Conservation (phyloP, 2,329 filamentous ascomycete genomes). For the Diaporthe destruens region DNA sequence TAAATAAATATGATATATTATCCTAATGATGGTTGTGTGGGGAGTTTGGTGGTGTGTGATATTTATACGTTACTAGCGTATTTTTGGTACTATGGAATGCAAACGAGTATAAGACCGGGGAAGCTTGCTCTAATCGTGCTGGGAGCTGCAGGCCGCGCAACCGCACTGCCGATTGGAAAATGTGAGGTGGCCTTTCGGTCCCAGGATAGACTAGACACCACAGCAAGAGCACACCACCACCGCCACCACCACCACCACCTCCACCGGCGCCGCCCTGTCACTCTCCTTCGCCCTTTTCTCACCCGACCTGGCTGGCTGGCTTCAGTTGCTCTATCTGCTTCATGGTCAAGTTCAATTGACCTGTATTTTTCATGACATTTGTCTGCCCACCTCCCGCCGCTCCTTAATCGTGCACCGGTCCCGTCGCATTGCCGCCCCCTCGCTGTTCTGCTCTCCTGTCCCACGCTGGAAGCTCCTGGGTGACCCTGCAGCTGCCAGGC, state of each 20-base stretch:
- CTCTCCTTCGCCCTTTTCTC: slow-evolving; percentile 1
- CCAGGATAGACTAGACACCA: neutral
- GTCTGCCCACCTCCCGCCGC: slow-evolving; percentile 25
- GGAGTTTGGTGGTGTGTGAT: too few relatives aligned
- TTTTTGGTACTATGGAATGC: too few relatives aligned
- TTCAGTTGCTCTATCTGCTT: slow-evolving; percentile 5
- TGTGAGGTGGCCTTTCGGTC: slow-evolving; percentile 36
- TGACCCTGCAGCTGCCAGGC: neutral
- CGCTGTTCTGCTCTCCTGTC: neutral
- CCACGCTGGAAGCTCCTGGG: slow-evolving; percentile 10
- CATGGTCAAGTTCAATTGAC: slow-evolving; percentile 33
- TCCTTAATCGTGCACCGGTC: slow-evolving; percentile 31
- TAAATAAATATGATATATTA: too few relatives aligned
- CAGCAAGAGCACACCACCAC: too few relatives aligned
- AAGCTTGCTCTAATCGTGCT: slow-evolving; percentile 22
- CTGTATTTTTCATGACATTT: slow-evolving; percentile 3
- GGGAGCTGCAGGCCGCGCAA: slow-evolving; percentile 29
- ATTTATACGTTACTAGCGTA: too few relatives aligned
- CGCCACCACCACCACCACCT: too few relatives aligned
- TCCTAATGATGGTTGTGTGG: too few relatives aligned
- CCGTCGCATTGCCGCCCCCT: slow-evolving; percentile 21
- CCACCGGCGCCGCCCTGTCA: too few relatives aligned
- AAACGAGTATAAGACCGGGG: slow-evolving; percentile 31
- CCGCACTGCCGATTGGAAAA: neutral
- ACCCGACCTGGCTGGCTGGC: slow-evolving; percentile 19